Conservation (phyloP, 2,329 filamentous ascomycete species). For the Didymella arachidicola region DNA sequence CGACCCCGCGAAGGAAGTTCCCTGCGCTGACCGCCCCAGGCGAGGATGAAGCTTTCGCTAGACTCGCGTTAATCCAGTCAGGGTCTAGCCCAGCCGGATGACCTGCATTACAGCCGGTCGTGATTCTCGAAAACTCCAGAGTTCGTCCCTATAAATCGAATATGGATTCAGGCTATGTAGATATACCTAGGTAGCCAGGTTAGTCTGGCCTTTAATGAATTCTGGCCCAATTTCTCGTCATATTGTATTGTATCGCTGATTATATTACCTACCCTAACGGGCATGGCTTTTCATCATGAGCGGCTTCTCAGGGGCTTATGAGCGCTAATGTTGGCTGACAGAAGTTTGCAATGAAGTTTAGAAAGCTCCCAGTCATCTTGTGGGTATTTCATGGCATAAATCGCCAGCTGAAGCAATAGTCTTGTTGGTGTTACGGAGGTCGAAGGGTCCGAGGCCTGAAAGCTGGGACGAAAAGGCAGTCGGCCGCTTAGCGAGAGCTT, state of each 20-base stretch:
- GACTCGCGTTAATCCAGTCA: not conserved
- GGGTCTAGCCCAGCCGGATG: slow-evolving; percentile 3
- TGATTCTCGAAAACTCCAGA: not conserved
- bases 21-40: slow-evolving; percentile 10
- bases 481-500: slow-evolving; percentile 3
- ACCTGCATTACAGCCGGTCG: slow-evolving; percentile 1
- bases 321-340: slow-evolving; percentile 3
- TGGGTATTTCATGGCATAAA: slow-evolving; percentile 1
- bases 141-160: not conserved
- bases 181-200: not conserved
- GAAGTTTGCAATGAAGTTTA: slow-evolving; percentile 7
- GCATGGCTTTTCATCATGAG: not conserved
- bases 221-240: not conserved
- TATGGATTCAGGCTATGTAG: not conserved
- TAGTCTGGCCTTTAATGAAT: not conserved
- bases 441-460: slow-evolving; percentile 4
- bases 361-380: slow-evolving; percentile 1
- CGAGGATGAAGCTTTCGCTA: slow-evolving; percentile 12
- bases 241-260: not conserved
- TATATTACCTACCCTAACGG: no score
- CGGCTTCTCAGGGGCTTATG: slow-evolving; percentile 3
- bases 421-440: slow-evolving; percentile 1
- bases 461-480: not conserved
- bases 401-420: slow-evolving; percentile 22
- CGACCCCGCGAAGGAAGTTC: slow-evolving; percentile 12